A percentile compares a stretch with the other conserved stretches of the same genome.
phyloP scores from a whole-genome alignment of 1,139 yeast genomes.

The Sugiyamaella sp. region DNA sequence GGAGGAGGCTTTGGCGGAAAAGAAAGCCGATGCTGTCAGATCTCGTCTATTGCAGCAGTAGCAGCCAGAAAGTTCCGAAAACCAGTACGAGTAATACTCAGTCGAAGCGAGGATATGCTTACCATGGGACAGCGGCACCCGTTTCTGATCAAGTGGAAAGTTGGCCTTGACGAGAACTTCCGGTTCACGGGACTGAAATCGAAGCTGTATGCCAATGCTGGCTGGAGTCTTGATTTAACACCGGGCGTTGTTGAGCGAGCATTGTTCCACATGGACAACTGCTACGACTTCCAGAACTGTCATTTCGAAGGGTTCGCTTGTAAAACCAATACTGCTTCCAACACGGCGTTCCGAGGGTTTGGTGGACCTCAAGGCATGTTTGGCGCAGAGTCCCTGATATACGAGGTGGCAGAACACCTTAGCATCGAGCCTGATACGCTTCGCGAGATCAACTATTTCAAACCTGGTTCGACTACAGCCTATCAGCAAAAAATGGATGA shows the following conservation, averaged over 20 bases:
- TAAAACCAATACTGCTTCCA: constrained; percentile 50
- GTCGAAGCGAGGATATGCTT: constrained; percentile 50
- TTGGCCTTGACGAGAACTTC: constrained; percentile 46
- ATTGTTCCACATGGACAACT: constrained; percentile 48
- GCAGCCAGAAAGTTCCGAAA: constrained; percentile 53
- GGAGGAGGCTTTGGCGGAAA: constrained; percentile 74
- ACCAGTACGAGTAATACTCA: constrained; percentile 48
- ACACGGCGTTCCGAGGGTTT: constrained; percentile 53
- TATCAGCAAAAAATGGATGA: constrained; percentile 47
- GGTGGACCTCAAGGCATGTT: constrained; percentile 55
- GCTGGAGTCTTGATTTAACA: constrained; percentile 52
- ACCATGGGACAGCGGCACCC: constrained; percentile 52
- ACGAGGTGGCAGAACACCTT: constrained; percentile 46
- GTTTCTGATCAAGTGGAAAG: constrained; percentile 48
- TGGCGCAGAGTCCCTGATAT: constrained; percentile 46
- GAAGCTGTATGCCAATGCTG: constrained; percentile 49
- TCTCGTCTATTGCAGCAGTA: constrained; percentile 54
- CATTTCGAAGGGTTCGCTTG: constrained; percentile 45
- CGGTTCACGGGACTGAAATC: constrained; percentile 47
- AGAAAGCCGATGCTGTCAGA: constrained; percentile 48
- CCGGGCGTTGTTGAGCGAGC: constrained; percentile 52
- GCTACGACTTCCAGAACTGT: constrained; percentile 49
- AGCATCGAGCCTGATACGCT: constrained; percentile 46
- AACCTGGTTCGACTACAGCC: constrained; percentile 43
- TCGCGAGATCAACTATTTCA: constrained; percentile 45